Evolutionary conservation across 2,329 filamentous ascomycete species (phyloP), one percentile per base, ranked within the genome.

Genomic region (Plectosphaerella sp.): DNA sequence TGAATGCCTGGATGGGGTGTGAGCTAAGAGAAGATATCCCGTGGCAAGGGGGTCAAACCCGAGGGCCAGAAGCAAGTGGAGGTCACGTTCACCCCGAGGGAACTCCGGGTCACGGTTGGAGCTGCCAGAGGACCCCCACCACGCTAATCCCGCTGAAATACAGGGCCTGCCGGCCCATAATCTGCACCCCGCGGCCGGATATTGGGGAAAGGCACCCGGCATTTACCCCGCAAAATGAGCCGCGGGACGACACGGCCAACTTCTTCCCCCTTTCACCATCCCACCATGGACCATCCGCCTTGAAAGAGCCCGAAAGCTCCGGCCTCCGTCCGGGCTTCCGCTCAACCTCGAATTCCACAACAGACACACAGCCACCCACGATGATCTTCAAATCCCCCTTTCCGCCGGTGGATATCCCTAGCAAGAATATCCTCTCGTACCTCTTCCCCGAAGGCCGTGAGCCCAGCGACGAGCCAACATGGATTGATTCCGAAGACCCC

Each of bases 401-500:
- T 53, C 70, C 70, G 4, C 46, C 59, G 12, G 53, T 78, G 41
- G 63, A 72, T 55, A 70, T 78, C 28, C 73, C 73, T 8, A 67
- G 74, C 64, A 72, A 65, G 57, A 78, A 76, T 61, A 61, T 73
- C 55, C 61, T 72, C 37, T 63, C 58, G 35, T 70, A 71, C 53
- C 55, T 72, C 41, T 72, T 71, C 41, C 65, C 64, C 20, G 42
- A 58, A 4, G 53, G 52, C 25, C 52, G 63, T 50, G 51, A 59
- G 15, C 62, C 67, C 18, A 71, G 74, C 33, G 64, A 76, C 49
- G 67, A 74, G 37, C 76, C 79, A 7, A 64, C 82, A 54, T 83
- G 78, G 78, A 70, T 78, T 49, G 76, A 83, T 61, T 72, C 76
- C 41, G 71, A 70, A 50, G 66, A 80, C 47, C 64, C 73, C 3